Base-by-base conservation (phyloP, 192 early-diverging fungal genomes). In the Linnemannia schmuckeri region DNA sequence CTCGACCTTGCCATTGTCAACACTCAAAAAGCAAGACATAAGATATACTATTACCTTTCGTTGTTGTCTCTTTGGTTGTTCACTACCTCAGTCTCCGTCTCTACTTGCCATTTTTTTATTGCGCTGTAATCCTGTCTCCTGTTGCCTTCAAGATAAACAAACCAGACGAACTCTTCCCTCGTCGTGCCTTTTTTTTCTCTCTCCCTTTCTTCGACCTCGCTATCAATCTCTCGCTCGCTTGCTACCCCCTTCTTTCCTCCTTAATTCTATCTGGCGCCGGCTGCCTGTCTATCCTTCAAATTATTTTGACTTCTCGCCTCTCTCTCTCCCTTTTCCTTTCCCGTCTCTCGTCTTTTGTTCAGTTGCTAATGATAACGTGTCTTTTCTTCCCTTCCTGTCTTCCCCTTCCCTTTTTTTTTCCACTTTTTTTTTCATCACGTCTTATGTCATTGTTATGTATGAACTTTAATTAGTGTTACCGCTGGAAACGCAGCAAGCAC, bases 391-490 rank as follows among this genome's bases (percentile, higher is more conserved):
- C 42, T 44, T 12, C 42, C 42, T 37, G 37, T 37, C 42, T 6
- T 22, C 49, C 20, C 22, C 52, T 24, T 72, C 18, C 49, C 0
- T 38, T 41, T 71, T 72, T 69, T 22, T 78, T 30, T 27, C 6
- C 20, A 37, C n/a, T 20, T n/a, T 55, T n/a, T 47, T 33, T 54
- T 8, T 9, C 55, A 27, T 61, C n/a, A 10, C 55, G 13, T 30
- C 44, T 46, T 15, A 44, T 10, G 10, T 12, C 42, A 20, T 18
- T 22, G 49, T 52, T 52, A 22, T 52, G 49, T 52, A 6, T 22
- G 61, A 66, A 57, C 52, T 52, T 75, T 75, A 77, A 42, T 74
- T 80, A 72, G 70, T 30, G 72, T 44, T 74, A 66, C 54, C 72
- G 71, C 37, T 80, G 72, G 52, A 55, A 24, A 80, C 44, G 61